Percentiles rank a stretch among this genome's conserved stretches.
These are phyloP conservation scores for Amylostereum chailletii DNA, from an alignment of 1,284 basidiomycete genomes.

Conservation along the genomic window DNA sequence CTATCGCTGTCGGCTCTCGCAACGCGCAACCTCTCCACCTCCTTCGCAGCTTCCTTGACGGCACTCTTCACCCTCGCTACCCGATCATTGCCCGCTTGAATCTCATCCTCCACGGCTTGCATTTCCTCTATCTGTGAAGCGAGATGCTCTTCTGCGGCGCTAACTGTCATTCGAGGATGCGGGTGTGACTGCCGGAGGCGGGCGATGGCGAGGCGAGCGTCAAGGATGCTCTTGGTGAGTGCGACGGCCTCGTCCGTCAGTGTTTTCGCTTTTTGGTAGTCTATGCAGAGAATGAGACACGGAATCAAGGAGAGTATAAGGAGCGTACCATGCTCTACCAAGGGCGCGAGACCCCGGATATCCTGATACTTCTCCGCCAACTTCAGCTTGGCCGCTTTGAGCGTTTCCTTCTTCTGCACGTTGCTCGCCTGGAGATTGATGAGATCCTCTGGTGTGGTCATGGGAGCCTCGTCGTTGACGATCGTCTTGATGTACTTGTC, in stretches of 20 bases:
- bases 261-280: constrained; percentile 46
- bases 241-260: constrained; percentile 46
- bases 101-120: constrained; percentile 58
- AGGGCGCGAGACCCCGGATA: constrained; percentile 50
- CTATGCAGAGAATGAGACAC: constrained; percentile 23
- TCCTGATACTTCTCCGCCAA: constrained; percentile 55
- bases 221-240: constrained; percentile 68
- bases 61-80: constrained; percentile 49
- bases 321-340: constrained; percentile 54
- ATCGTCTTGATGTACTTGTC: constrained; percentile 78
- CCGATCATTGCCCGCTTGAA: constrained; percentile 30
- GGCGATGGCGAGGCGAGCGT: constrained; percentile 69
- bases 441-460: constrained; percentile 68
- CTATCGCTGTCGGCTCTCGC: constrained; percentile 68
- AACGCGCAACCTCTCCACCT: constrained; percentile 54
- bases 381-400: constrained; percentile 56
- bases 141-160: constrained; percentile 62
- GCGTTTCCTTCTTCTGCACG: constrained; percentile 55
- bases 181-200: constrained; percentile 74
- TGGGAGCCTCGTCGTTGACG: constrained; percentile 72
- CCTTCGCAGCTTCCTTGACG: constrained; percentile 47
- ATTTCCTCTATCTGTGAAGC: constrained; percentile 66
- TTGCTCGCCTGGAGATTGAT: constrained; percentile 53
- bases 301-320: neutral
- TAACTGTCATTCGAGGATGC: constrained; percentile 65